Conservation (phyloP, 2,329 filamentous ascomycete genomes). For the Talaromyces sp. region DNA sequence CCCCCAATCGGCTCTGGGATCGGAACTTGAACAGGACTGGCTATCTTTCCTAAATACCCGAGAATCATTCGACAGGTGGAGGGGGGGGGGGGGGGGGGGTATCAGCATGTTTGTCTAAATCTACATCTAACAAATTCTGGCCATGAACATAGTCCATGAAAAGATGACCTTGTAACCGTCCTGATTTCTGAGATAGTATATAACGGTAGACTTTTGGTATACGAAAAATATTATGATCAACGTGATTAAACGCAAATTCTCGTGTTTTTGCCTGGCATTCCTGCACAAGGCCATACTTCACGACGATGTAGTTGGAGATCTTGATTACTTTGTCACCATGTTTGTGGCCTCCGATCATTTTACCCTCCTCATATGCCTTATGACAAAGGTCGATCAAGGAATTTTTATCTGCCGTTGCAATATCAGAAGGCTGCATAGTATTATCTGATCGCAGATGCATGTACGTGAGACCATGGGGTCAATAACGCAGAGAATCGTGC, state of each 20-base stretch:
- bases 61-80: conserved; percentile 14
- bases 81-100: too few relatives aligned
- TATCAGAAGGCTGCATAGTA: conserved; percentile 2
- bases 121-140: conserved; percentile 8
- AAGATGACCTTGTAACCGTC: conserved; percentile 11
- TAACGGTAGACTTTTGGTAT: conserved; percentile 19
- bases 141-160: conserved; percentile 20
- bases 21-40: conserved; percentile 13
- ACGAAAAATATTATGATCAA: conserved; percentile 16
- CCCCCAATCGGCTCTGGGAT: not conserved
- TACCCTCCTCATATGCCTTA: not conserved
- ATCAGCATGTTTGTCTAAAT: conserved; percentile 3
- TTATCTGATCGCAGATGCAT: not conserved
- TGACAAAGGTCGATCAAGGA: conserved; percentile 3
- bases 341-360: not conserved
- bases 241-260: conserved; percentile 13
- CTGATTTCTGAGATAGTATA: conserved; percentile 5
- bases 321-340: conserved; percentile 3
- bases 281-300: conserved; percentile 3
- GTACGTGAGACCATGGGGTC: too few relatives aligned
- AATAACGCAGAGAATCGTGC: too few relatives aligned
- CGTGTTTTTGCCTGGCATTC: conserved; percentile 1
- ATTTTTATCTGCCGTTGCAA: not conserved
- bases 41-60: conserved; percentile 11
- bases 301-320: conserved; percentile 3